Percentiles rank a stretch among this genome's conserved stretches.
Evolutionary conservation across 2,329 filamentous ascomycete species (phyloP).

Genomic region (Diaporthe destruens): DNA sequence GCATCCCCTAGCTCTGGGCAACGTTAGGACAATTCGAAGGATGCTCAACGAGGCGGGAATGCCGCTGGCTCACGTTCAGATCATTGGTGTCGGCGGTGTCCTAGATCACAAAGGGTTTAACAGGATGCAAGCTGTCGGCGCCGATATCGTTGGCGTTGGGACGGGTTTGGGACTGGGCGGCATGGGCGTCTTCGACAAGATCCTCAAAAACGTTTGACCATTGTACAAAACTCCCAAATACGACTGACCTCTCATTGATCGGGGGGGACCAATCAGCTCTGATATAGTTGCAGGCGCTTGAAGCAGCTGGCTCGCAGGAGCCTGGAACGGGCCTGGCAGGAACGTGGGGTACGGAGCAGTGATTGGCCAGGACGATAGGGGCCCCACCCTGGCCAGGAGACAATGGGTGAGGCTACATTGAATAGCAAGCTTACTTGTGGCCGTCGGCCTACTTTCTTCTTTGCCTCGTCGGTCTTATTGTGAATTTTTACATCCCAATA

Average conservation of each 20-base stretch:
- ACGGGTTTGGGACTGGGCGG: constrained; percentile 77
- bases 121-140: constrained; percentile 77
- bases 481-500: constrained; percentile 27
- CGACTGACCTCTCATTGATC: background rate
- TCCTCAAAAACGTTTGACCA: constrained; percentile 50
- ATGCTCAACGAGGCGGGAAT: constrained; percentile 65
- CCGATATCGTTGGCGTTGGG: constrained; percentile 74
- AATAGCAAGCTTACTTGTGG: constrained; percentile 11
- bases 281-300: background rate
- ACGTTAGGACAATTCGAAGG: constrained; percentile 75
- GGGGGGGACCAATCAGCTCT: background rate
- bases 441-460: background rate
- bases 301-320: background rate
- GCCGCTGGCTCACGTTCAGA: constrained; percentile 64
- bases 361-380: constrained; percentile 23
- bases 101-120: constrained; percentile 70
- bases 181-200: constrained; percentile 71
- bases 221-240: background rate
- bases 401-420: constrained; percentile 34
- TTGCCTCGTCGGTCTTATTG: constrained; percentile 34
- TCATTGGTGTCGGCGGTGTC: constrained; percentile 82
- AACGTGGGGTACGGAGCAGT: background rate
- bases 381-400: constrained; percentile 33
- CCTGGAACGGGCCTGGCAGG: constrained; percentile 1
- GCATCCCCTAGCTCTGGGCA: constrained; percentile 80